phyloP scores from a whole-genome alignment of 1,139 yeast species.

The Taphrina betulina region DNA sequence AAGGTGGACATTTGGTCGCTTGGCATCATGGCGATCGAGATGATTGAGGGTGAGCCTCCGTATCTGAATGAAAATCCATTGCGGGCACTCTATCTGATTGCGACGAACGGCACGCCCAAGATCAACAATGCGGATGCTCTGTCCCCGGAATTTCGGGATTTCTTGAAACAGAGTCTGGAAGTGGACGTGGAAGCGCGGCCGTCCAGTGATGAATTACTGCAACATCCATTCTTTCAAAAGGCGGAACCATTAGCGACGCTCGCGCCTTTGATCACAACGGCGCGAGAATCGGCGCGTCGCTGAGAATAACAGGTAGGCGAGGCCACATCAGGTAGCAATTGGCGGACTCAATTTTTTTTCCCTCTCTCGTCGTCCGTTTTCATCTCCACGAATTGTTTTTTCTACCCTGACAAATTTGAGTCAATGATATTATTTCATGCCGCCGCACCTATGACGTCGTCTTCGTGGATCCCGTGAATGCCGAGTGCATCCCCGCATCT shows the following conservation, averaged over 20 bases:
- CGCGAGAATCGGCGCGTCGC: slow-evolving; percentile 9
- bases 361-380: not conserved
- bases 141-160: slow-evolving; percentile 62
- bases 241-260: slow-evolving; percentile 74
- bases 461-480: too few species aligned
- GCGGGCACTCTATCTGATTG: slow-evolving; percentile 82
- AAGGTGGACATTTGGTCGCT: slow-evolving; percentile 97
- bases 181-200: slow-evolving; percentile 85
- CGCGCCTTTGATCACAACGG: slow-evolving; percentile 54
- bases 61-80: slow-evolving; percentile 92
- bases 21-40: slow-evolving; percentile 96
- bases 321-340: not conserved
- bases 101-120: slow-evolving; percentile 93
- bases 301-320: not conserved
- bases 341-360: not conserved
- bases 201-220: slow-evolving; percentile 69
- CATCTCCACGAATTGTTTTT: not conserved
- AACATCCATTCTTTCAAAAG: slow-evolving; percentile 66
- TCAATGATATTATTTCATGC: too few species aligned
- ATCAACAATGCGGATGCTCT: slow-evolving; percentile 84
- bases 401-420: too few species aligned
- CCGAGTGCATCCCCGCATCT: too few species aligned
- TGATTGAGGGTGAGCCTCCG: slow-evolving; percentile 99
- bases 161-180: slow-evolving; percentile 74
- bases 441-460: too few species aligned